Conservation (phyloP, 2,329 filamentous ascomycete genomes). For the Scedosporium boydii region DNA sequence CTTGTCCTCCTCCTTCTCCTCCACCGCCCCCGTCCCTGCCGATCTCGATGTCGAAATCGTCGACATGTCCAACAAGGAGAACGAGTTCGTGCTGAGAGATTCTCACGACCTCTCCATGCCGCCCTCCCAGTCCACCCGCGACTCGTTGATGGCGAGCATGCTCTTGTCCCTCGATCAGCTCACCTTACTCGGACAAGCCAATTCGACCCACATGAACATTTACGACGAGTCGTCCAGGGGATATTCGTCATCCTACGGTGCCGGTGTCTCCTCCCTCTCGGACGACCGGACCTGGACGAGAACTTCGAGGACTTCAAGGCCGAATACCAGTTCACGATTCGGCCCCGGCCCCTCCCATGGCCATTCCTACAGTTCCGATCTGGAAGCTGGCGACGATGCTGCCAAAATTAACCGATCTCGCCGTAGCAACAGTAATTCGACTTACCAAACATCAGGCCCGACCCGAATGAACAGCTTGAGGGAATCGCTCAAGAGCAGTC, state of each 20-base stretch:
- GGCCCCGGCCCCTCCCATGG: constrained; percentile 7
- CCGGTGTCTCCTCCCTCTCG: constrained; percentile 1
- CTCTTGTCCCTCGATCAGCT: constrained; percentile 85
- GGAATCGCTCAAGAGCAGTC: constrained; percentile 26
- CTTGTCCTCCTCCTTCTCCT: constrained; percentile 20
- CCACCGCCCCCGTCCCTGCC: constrained; percentile 8
- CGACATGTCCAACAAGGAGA: constrained; percentile 21
- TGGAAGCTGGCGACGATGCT: constrained; percentile 45
- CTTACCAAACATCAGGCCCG: constrained; percentile 46
- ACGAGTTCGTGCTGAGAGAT: constrained; percentile 37
- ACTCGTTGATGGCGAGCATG: constrained; percentile 94
- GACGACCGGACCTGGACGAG: constrained; percentile 12
- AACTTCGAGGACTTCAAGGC: constrained; percentile 4
- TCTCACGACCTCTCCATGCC: constrained; percentile 82
- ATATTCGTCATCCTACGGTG: constrained; percentile 3
- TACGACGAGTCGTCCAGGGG: constrained; percentile 4
- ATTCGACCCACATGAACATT: constrained; percentile 13
- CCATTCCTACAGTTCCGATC: constrained; percentile 39
- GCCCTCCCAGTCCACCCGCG: constrained; percentile 66
- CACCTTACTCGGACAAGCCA: constrained; percentile 38
- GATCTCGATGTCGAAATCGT: constrained; percentile 14
- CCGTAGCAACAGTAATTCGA: constrained; percentile 74
- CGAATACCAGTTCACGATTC: constrained; percentile 5
- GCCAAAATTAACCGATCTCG: constrained; percentile 49
- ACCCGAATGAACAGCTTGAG: constrained; percentile 56